Evolutionary conservation across 1,139 yeast species (phyloP).

Genomic region (Nakaseomyces uthaithaninus): DNA sequence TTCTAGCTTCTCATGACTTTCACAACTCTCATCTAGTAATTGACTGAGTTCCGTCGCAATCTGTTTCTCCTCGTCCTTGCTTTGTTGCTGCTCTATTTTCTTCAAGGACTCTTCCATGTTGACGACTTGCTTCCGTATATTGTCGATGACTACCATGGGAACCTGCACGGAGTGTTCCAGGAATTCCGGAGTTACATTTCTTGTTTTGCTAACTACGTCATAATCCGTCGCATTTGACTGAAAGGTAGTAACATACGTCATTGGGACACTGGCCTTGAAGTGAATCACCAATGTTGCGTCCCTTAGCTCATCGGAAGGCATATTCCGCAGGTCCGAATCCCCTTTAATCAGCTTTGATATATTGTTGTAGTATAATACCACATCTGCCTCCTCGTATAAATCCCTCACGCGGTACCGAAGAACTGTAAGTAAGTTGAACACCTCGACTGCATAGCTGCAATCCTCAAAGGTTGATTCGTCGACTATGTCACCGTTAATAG

Average conservation of each 20-base stretch:
- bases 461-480: slow-evolving; percentile 4
- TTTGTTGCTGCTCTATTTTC: slow-evolving; percentile 1
- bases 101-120: slow-evolving; percentile 4
- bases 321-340: background rate
- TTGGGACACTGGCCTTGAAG: slow-evolving; percentile 1
- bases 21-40: slow-evolving; percentile 9
- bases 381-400: slow-evolving; percentile 2
- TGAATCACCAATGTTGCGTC: slow-evolving; percentile 2
- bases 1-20: slow-evolving; percentile 12
- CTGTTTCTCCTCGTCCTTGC: background rate
- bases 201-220: background rate
- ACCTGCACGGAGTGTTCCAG: background rate
- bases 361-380: slow-evolving; percentile 1
- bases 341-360: background rate
- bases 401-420: slow-evolving; percentile 1
- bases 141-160: slow-evolving; percentile 2
- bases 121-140: slow-evolving; percentile 4
- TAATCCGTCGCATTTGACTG: slow-evolving; percentile 1
- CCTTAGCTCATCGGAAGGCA: background rate
- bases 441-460: slow-evolving; percentile 4
- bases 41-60: background rate
- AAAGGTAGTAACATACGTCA: background rate
- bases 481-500: slow-evolving; percentile 4
- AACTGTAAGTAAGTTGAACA: background rate
- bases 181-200: slow-evolving; percentile 1